Base-by-base conservation (phyloP, 352 stramenopile genomes). In the Plasmopara halstedii region DNA sequence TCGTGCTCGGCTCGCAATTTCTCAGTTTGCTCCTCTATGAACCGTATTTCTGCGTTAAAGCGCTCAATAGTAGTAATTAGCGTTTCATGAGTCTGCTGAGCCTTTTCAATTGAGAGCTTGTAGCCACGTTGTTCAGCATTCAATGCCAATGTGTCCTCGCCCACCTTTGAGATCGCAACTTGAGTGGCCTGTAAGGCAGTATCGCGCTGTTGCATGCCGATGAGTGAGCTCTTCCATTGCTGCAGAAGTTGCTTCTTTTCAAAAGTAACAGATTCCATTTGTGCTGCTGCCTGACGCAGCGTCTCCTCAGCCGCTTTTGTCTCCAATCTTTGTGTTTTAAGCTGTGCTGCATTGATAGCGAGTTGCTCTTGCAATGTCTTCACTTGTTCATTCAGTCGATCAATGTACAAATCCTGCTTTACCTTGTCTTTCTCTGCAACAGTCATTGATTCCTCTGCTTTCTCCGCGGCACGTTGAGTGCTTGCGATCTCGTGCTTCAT, bases 191-290 rank as follows among this genome's bases (percentile, higher is more conserved):
- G 69, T 3, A 97, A 70, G 6, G 94, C 94, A 36, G 97, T 86
- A 54, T 98, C 94, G 20, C 93, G 68, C 39, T 94, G 72, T 43
- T 82, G 70, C 40, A 98, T 78, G 5, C 76, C 90, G 38, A 97
- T 83, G 8, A 98, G 60, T n/a, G 87, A 86, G 53, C 83, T 92
- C 55, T 97, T 97, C 91, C 94, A 98, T 58, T 98, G 87, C 65
- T 96, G 86, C 51, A 98, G 55, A 9, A 98, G 61, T 51, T 97
- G 89, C 58, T 96, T 97, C 66, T 98, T 97, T 64, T 98, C 94
- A 41, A 96, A 95, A 9, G 82, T 70, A 36, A 97, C 92, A 6
- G 80, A 63, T 20, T 97, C 88, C 80, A 98, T 94, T 48, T 97
- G 91, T 26, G 66, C 62, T 7, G 59, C 71, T 17, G 88, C 91